Base-by-base conservation (phyloP, 306 rosid genomes). In the Leucaena leucocephala region DNA sequence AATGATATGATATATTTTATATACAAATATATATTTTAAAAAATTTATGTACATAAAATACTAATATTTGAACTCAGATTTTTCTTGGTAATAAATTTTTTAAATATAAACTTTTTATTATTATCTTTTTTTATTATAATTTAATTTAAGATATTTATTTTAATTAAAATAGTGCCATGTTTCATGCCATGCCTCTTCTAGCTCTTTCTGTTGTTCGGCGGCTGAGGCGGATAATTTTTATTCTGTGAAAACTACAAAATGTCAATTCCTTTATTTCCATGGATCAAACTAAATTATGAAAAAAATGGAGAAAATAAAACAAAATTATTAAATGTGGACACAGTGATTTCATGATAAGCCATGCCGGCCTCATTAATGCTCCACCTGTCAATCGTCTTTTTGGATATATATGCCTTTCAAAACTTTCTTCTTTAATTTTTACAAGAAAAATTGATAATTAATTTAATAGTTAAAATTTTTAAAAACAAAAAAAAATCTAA, bases 281-380 rank as follows among this genome's bases (percentile, higher is more conserved):
- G 38, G 19, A 16, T 64, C 27, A 16, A n/a, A 66, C 17, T 6
- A 13, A 65, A 38, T 42, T n/a, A 3, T 39, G 50, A 52, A 22
- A 52, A 52, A 16, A 52, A 16, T 57, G 33, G 4, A 54, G 59
- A 14, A 64, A 64, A 38, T 16, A 5, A 16, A 39, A 7, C n/a
- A n/a, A n/a, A n/a, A n/a, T 8, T 2, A 19, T 66, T 38, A 66
- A 66, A 66, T 66, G 71, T 16, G 71, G 45, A n/a, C 72, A 12
- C 14, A 11, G 38, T 43, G 52, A 67, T 9, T 42, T 68, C 38
- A 68, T 10, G 54, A 43, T 4, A 10, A 38, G 1, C 36, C 73
- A 12, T 21, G 19, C 73, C 12, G 38, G n/a, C 72, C 73, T 44
- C 55, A 43, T 43, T 10, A 68, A 68, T 68, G 55, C 54, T 6